phyloP scores from a whole-genome alignment of 2,329 filamentous ascomycete species.

The Apiospora pterosperma region DNA sequence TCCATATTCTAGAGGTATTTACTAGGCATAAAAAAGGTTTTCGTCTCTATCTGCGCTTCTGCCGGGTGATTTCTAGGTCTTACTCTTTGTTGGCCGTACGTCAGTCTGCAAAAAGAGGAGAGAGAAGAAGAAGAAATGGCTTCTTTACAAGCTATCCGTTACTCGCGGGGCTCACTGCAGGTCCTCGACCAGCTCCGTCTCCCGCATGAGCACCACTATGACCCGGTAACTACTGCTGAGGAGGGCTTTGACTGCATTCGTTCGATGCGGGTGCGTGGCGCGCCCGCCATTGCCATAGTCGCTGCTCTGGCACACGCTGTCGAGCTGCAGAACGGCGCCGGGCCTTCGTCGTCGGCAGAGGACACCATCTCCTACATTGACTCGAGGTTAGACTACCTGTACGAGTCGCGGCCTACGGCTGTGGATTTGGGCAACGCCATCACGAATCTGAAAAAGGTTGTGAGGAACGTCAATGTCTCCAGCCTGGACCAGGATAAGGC shows the following conservation, averaged over 20 bases:
- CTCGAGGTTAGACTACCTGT: constrained; percentile 78
- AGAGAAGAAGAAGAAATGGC: constrained; percentile 37
- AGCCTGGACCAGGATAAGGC: constrained; percentile 34
- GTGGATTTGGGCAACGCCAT: constrained; percentile 94
- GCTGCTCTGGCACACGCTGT: constrained; percentile 85
- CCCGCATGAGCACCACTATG: constrained; percentile 77
- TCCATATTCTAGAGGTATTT: not conserved
- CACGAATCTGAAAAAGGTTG: constrained; percentile 66
- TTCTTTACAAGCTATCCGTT: constrained; percentile 74
- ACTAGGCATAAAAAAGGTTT: not conserved
- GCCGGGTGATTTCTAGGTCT: not conserved
- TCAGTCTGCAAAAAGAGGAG: not conserved
- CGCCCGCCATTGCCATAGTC: constrained; percentile 97
- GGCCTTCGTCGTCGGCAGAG: constrained; percentile 39
- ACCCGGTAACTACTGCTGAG: constrained; percentile 64
- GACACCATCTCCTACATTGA: constrained; percentile 71
- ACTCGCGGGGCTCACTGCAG: constrained; percentile 66
- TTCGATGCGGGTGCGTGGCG: constrained; percentile 76
- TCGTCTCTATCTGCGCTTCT: not conserved
- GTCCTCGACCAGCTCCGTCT: constrained; percentile 83
- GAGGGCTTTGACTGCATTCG: constrained; percentile 82
- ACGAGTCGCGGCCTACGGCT: constrained; percentile 86
- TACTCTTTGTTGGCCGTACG: too few species aligned
- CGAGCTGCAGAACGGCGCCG: constrained; percentile 62
- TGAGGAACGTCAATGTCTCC: constrained; percentile 46